Evolutionary conservation across 495 filamentous ascomycete genomes (phyloP), one percentile per base, ranked within the genome.

Genomic region (Tuber borchii): DNA sequence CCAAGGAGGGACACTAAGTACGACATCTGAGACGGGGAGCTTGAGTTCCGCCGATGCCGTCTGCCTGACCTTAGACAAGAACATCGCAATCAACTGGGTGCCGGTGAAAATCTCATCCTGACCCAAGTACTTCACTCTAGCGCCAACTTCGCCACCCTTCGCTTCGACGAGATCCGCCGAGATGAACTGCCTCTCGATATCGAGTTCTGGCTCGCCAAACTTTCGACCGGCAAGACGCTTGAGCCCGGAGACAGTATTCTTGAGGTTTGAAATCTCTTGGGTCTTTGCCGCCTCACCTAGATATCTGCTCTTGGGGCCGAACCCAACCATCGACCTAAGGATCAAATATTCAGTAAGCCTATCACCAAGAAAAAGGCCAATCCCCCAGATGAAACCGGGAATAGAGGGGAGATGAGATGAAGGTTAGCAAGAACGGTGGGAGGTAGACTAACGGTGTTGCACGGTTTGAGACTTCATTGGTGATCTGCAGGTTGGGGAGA

Each of bases 401-500:
- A 34, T 19, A 65, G 34, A 34, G 26, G 26, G 56, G 26, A 65
- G 56, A 34, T 65, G 26, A 8, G 12, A 34, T 34, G 56, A 65
- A 65, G 56, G 56, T 34, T 31, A 65, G 31, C 17, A 65, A 19
- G 10, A 73, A 72, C 39, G 20, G 72, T 73, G 73, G 69, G 71
- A 37, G 69, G 71, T 73, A 69, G 75, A 89, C 93, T 89, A 91
- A 97, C 93, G 95, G 95, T 79, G 95, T 99, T 73, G 93, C 91
- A 86, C 95, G 91, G 88, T 99, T 98, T 75, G 95, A 99, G 81
- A 98, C 95, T 86, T 99, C 95, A 87, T 99, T 99, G 86, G 94
- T 92, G 84, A 99, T 97, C 93, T 97, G 82, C 74, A 69, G n/a
- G 73, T 70, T 43, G 73, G 37, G 51, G 71, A 72, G 65, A 74